Percentiles rank a stretch among this genome's conserved stretches.
Evolutionary conservation across 2,329 filamentous ascomycete genomes (phyloP).

Genomic region (Fusarium sp.): DNA sequence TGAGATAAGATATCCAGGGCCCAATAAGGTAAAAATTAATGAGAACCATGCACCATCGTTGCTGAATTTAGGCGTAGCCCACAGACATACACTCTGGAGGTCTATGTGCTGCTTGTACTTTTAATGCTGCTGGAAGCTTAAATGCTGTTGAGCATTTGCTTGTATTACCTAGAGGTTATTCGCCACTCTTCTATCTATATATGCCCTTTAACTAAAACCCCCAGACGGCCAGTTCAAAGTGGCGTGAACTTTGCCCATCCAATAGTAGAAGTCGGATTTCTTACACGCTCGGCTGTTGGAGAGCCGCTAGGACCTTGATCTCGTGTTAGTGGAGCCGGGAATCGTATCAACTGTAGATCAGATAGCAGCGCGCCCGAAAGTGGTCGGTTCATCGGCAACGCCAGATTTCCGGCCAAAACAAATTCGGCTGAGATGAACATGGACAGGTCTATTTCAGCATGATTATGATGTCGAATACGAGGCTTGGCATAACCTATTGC

Average conservation of each 20-base stretch:
- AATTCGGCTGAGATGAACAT: neutral
- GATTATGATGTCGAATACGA: neutral
- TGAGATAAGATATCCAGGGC: too few relatives aligned
- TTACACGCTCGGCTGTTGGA: accelerated
- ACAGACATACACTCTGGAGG: neutral
- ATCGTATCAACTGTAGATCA: neutral
- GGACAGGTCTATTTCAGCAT: neutral
- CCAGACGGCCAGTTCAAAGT: neutral
- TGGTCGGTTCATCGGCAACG: neutral
- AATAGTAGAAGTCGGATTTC: neutral
- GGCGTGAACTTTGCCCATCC: neutral
- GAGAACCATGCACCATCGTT: neutral
- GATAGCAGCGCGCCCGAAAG: neutral
- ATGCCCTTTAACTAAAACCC: neutral
- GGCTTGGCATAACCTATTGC: neutral
- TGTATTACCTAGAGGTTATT: neutral
- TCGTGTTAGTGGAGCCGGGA: neutral
- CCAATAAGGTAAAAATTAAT: too few relatives aligned
- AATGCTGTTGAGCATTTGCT: neutral
- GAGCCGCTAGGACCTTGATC: too few relatives aligned
- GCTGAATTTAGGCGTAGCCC: neutral
- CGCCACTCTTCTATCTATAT: neutral
- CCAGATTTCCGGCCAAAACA: neutral
- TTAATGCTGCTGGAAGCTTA: neutral
- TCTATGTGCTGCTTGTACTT: neutral